Percentiles rank a stretch among this genome's conserved stretches.
Conservation (phyloP, 441 rosid species). For the Melastoma candidum region DNA sequence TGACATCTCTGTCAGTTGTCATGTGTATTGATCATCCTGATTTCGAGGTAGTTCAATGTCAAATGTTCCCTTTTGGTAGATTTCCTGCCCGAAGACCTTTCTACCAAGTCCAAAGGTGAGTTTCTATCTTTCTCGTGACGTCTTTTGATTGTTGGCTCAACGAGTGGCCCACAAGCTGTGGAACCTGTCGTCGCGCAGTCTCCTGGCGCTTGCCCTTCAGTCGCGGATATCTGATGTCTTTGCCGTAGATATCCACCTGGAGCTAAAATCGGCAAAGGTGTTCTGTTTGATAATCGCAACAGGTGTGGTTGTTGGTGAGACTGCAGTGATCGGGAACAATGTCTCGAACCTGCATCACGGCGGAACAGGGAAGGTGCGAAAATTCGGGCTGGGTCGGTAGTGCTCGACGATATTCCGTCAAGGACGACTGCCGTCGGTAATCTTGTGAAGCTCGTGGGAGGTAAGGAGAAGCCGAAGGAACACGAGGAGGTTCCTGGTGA, state of each 20-base stretch:
- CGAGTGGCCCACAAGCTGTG: conserved; percentile 81
- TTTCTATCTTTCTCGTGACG: neutral
- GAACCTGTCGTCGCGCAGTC: conserved; percentile 48
- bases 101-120: no score
- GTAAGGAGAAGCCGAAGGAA: conserved; percentile 56
- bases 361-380: conserved; percentile 90
- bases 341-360: conserved; percentile 89
- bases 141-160: conserved; percentile 45
- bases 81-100: no score
- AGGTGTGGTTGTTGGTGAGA: conserved; percentile 80
- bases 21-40: no score
- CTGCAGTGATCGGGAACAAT: conserved; percentile 83
- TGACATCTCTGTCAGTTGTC: no score
- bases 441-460: conserved; percentile 86
- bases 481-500: conserved; percentile 82
- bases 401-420: conserved; percentile 66
- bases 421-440: conserved; percentile 81
- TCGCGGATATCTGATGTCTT: conserved; percentile 84
- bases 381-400: conserved; percentile 88
- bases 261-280: conserved; percentile 77
- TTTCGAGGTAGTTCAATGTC: no score
- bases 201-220: conserved; percentile 78
- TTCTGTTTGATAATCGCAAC: conserved; percentile 86
- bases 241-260: conserved; percentile 90
- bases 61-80: no score